Conservation (phyloP, 345 rosid species). For the Xanthoceras sorbifolium region DNA sequence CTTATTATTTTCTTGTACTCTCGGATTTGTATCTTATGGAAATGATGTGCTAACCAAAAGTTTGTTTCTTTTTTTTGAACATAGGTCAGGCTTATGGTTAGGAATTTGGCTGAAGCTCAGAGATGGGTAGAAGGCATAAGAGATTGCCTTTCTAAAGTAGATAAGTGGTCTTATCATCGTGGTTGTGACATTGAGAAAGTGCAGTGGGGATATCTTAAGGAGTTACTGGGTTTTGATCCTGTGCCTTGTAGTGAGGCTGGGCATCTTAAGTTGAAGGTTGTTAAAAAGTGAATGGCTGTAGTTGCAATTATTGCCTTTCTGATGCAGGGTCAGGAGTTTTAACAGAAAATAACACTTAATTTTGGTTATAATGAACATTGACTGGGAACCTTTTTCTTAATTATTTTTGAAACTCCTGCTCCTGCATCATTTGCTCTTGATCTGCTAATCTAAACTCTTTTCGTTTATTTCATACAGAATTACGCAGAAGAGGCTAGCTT, state of each 20-base stretch:
- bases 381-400: neutral
- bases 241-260: conserved; percentile 69
- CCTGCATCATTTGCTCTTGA: conserved; percentile 2
- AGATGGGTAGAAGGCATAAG: conserved; percentile 76
- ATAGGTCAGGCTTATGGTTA: conserved; percentile 69
- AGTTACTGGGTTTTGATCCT: conserved; percentile 57
- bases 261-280: conserved; percentile 75
- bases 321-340: conserved; percentile 11
- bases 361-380: neutral
- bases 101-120: conserved; percentile 56
- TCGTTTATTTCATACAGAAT: conserved; percentile 43
- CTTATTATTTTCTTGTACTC: conserved; percentile 21
- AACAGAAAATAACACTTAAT: neutral
- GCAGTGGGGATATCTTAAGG: conserved; percentile 43
- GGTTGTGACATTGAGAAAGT: conserved; percentile 46
- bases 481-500: conserved; percentile 62
- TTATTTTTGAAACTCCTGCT: neutral
- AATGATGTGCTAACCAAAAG: conserved; percentile 8
- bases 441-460: conserved; percentile 10
- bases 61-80: conserved; percentile 19
- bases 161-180: conserved; percentile 37
- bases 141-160: conserved; percentile 54
- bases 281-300: conserved; percentile 14
- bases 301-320: conserved; percentile 10
- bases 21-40: conserved; percentile 9